Percentiles rank a stretch among this genome's conserved stretches.
phyloP scores from a whole-genome alignment of 352 stramenopile species.

The Stephanocyclus meneghinianus region DNA sequence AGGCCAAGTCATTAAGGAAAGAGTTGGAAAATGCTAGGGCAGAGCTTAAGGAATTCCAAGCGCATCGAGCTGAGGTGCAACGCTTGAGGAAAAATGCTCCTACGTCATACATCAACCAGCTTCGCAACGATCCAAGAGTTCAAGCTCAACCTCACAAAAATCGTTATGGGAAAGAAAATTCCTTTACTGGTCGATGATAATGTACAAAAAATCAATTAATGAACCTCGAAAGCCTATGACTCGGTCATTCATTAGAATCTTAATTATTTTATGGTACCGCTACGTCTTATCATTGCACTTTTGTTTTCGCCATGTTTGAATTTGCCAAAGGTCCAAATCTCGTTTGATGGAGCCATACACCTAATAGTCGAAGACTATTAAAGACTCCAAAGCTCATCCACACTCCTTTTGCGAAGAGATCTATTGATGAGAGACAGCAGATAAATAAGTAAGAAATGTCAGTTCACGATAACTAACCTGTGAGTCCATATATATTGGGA shows the following conservation, averaged over 20 bases:
- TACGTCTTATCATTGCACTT: conserved; percentile 6
- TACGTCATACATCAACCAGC: conserved; percentile 69
- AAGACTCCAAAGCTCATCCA: conserved; percentile 81
- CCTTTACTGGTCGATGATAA: neutral
- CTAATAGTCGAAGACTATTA: conserved; percentile 65
- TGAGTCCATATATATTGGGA: conserved; percentile 68
- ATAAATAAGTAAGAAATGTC: neutral
- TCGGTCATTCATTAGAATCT: neutral
- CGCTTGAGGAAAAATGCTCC: conserved; percentile 55
- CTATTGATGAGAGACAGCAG: neutral
- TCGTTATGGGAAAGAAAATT: conserved; percentile 41
- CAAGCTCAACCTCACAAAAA: conserved; percentile 35
- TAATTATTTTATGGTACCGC: neutral
- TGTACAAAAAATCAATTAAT: neutral
- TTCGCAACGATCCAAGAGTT: conserved; percentile 50
- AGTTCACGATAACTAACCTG: conserved; percentile 19
- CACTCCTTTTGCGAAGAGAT: conserved; percentile 30
- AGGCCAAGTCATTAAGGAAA: conserved; percentile 45
- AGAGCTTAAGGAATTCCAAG: conserved; percentile 47
- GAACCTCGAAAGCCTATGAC: no score
- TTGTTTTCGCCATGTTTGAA: conserved; percentile 37
- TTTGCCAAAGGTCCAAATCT: conserved; percentile 63
- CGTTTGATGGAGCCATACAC: conserved; percentile 76
- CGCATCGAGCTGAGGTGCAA: conserved; percentile 48
- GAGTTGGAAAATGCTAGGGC: conserved; percentile 36